These are phyloP conservation scores for Neckera pumila DNA, from an alignment of 225 moss, liverwort and hornwort species.

Conservation along the genomic window DNA sequence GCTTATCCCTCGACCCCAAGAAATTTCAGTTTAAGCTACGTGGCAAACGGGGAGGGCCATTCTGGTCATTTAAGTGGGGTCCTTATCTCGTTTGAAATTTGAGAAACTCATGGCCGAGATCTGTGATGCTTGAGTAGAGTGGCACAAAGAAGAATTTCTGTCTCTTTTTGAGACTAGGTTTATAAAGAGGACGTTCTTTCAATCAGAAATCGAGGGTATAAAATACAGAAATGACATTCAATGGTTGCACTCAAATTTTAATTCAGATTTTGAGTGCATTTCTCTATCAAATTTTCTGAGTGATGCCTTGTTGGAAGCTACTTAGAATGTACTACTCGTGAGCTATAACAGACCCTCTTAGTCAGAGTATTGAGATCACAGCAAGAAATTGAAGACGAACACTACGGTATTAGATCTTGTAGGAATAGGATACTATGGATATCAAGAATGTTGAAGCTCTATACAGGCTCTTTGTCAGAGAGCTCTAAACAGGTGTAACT, in stretches of 20 bases:
- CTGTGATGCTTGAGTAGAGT: background rate
- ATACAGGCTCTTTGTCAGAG: too few relatives aligned
- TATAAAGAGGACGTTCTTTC: background rate
- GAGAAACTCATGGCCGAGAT: background rate
- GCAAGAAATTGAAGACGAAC: background rate
- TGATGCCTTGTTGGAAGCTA: background rate
- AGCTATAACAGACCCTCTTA: background rate
- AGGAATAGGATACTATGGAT: background rate
- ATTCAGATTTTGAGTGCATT: background rate
- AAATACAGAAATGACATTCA: background rate
- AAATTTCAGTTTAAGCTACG: background rate
- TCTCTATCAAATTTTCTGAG: background rate
- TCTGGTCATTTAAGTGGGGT: background rate
- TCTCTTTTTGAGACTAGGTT: background rate
- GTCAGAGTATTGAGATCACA: background rate
- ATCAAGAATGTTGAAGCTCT: background rate
- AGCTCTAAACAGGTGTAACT: background rate
- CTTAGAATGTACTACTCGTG: too few relatives aligned
- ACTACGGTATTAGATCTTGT: too few relatives aligned
- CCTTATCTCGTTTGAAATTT: background rate
- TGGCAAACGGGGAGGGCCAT: background rate
- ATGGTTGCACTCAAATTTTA: background rate
- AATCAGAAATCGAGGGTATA: background rate
- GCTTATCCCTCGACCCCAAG: background rate
- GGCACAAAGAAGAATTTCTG: background rate